These are phyloP conservation scores for Trametopsis cervina DNA, from an alignment of 768 basidiomycete genomes.

Conservation along the genomic window DNA sequence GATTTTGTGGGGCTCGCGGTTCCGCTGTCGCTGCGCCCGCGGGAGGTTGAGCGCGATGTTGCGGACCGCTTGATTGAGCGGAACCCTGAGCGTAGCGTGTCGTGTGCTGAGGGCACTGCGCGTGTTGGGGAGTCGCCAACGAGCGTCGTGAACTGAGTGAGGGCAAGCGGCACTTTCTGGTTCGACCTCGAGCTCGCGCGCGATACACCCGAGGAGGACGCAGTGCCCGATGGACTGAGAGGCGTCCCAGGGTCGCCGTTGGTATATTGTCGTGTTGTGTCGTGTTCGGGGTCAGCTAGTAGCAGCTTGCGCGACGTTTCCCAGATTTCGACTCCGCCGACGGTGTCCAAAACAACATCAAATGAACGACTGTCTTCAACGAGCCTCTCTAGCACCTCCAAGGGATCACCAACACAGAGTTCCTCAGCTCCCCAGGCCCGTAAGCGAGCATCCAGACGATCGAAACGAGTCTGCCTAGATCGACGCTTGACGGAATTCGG, in stretches of 20 bases:
- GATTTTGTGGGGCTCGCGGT: constrained; percentile 8
- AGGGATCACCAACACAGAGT: constrained; percentile 58
- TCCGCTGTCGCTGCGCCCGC: constrained; percentile 7
- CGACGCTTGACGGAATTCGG: background rate
- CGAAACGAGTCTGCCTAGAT: constrained; percentile 14
- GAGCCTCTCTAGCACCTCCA: constrained; percentile 46
- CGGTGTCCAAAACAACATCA: constrained; percentile 77
- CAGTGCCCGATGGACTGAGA: background rate
- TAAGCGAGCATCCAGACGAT: constrained; percentile 37
- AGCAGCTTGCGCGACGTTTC: constrained; percentile 64
- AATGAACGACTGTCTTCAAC: constrained; percentile 51
- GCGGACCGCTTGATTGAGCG: constrained; percentile 38
- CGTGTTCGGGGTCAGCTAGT: constrained; percentile 26
- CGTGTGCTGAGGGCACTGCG: constrained; percentile 60
- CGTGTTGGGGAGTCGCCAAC: constrained; percentile 65
- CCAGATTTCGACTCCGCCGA: constrained; percentile 78
- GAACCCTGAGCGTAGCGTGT: constrained; percentile 68
- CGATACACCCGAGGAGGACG: background rate
- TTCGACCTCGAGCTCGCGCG: constrained; percentile 13
- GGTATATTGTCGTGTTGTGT: constrained; percentile 4
- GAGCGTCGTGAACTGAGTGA: constrained; percentile 69
- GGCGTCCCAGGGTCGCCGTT: background rate
- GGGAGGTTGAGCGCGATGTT: constrained; percentile 19
- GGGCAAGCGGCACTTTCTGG: constrained; percentile 11
- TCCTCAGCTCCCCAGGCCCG: constrained; percentile 72